Percentiles rank a stretch among this genome's conserved stretches.
These are phyloP conservation scores for Adiantum capillusveneris DNA, from an alignment of 75 land plant species.

Conservation along the genomic window DNA sequence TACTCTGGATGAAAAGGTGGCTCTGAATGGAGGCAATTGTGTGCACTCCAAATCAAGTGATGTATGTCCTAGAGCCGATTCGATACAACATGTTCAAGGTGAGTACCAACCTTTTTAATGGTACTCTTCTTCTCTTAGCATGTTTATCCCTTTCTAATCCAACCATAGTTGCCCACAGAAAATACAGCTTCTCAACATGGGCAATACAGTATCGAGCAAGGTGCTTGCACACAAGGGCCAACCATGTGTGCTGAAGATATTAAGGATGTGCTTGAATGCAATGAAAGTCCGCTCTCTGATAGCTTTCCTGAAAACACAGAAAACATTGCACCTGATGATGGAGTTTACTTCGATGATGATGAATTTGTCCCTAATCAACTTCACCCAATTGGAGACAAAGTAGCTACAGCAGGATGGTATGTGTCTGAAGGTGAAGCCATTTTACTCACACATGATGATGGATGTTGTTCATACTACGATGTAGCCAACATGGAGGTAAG, in stretches of 20 bases:
- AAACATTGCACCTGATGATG: slow-evolving; percentile 15
- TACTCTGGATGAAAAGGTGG: too few species aligned
- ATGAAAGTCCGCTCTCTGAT: slow-evolving; percentile 27
- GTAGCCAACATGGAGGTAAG: slow-evolving; percentile 78
- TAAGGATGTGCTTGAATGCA: slow-evolving; percentile 24
- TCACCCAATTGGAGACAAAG: slow-evolving; percentile 55
- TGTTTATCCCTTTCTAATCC: too few species aligned
- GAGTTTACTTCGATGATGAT: slow-evolving; percentile 24
- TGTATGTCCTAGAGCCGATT: too few species aligned
- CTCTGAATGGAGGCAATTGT: too few species aligned
- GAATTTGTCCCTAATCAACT: slow-evolving; percentile 30
- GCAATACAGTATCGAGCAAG: too few species aligned
- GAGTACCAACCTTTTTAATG: too few species aligned
- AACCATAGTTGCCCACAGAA: too few species aligned
- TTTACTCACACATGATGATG: slow-evolving; percentile 88
- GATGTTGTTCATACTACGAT: slow-evolving; percentile 79
- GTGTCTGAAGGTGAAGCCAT: slow-evolving; percentile 88
- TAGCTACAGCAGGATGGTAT: slow-evolving; percentile 94
- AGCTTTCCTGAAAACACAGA: slow-evolving; percentile 46
- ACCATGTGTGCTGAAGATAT: background rate
- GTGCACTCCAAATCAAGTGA: too few species aligned
- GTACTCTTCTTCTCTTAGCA: too few species aligned
- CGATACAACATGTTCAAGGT: too few species aligned
- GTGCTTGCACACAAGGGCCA: background rate
- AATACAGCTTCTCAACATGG: too few species aligned